Conservation (phyloP, 192 early-diverging fungal genomes). For the Umbelopsis sp. region DNA sequence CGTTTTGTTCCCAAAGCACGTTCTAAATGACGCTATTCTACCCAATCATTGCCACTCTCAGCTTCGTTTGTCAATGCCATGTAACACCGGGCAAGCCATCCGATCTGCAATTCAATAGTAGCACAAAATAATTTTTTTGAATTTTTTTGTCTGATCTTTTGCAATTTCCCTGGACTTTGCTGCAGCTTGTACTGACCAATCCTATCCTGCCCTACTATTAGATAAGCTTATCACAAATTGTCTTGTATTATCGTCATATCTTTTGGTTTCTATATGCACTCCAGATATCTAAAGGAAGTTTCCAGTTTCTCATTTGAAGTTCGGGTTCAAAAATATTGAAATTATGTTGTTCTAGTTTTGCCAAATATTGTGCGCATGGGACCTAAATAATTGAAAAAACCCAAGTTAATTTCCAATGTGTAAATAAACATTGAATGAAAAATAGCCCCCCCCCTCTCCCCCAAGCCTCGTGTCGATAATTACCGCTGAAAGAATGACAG, state of each 20-base stretch:
- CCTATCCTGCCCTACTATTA: too few relatives aligned
- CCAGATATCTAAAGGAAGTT: constrained; percentile 64
- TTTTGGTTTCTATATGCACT: constrained; percentile 43
- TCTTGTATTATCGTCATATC: constrained; percentile 24
- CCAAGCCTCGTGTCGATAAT: neutral
- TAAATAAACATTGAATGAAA: neutral
- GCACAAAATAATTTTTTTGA: too few relatives aligned
- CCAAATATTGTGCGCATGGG: constrained; percentile 72
- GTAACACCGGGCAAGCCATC: too few relatives aligned
- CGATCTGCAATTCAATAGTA: too few relatives aligned
- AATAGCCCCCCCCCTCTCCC: too few relatives aligned
- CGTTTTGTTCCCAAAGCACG: too few relatives aligned
- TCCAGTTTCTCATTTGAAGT: constrained; percentile 68
- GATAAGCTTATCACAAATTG: neutral
- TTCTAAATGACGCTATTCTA: too few relatives aligned
- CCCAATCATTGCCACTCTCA: too few relatives aligned
- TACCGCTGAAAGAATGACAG: constrained; percentile 74
- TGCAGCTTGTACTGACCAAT: too few relatives aligned
- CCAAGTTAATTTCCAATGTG: neutral
- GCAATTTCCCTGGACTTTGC: too few relatives aligned
- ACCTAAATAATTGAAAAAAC: constrained; percentile 43
- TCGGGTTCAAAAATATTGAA: constrained; percentile 83
- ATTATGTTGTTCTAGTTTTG: constrained; percentile 71
- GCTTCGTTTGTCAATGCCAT: too few relatives aligned
- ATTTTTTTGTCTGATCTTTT: too few relatives aligned